phyloP scores from a whole-genome alignment of 108 stramenopile species.

The Aureococcus anophagefferens region DNA sequence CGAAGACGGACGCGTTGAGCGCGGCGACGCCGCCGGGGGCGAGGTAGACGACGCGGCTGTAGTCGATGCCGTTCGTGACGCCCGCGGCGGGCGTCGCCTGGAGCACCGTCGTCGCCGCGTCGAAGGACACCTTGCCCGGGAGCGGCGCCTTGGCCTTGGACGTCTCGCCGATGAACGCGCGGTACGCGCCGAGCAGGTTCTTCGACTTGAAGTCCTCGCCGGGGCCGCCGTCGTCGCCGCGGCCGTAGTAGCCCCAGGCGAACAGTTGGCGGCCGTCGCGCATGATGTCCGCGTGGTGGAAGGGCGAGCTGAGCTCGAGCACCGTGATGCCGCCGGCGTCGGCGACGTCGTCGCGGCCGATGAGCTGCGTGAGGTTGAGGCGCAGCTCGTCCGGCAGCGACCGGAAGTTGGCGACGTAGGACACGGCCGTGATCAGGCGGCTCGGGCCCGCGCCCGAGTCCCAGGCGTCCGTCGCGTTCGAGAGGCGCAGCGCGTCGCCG shows the following conservation, averaged over 20 bases:
- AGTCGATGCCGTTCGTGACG: neutral
- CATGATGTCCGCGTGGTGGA: neutral
- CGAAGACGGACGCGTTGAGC: neutral
- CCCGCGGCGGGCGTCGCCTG: neutral
- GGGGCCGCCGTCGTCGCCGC: neutral
- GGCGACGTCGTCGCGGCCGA: neutral
- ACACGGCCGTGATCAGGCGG: neutral
- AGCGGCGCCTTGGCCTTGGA: neutral
- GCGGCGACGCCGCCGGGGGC: neutral
- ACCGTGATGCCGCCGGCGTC: constrained; percentile 1
- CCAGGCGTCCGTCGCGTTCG: neutral
- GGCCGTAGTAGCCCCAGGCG: neutral
- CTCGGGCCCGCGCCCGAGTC: neutral
- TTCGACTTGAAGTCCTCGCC: neutral
- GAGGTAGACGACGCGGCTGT: constrained; percentile 10
- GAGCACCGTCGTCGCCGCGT: neutral
- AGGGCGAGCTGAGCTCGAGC: neutral
- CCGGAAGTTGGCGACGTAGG: neutral
- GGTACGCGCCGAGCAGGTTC: neutral
- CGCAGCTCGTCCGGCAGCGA: neutral
- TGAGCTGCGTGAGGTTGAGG: neutral
- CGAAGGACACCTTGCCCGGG: neutral
- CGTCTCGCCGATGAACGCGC: constrained; percentile 4
- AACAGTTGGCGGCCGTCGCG: neutral
- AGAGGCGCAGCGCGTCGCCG: neutral